Base-by-base conservation (phyloP, 192 early-diverging fungal genomes). In the Obelidium mucronatum region DNA sequence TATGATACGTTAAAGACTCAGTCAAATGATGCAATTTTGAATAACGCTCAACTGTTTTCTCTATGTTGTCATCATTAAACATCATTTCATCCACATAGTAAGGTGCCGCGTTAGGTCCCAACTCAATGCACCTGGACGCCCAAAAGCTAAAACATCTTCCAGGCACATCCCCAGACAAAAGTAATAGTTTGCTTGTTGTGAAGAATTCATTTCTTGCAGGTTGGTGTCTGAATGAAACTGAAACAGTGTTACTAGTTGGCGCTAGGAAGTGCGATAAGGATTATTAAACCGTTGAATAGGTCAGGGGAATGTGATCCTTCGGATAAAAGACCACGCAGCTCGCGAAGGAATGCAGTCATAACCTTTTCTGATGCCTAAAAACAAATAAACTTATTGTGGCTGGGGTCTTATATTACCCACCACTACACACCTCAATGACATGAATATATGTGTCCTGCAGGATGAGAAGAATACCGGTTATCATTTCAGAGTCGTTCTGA, bases 381-480 rank as follows among this genome's bases (percentile, higher is more conserved):
- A n/a, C n/a, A n/a, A n/a, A n/a, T n/a, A n/a, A n/a, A n/a, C n/a
- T n/a, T n/a, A n/a, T n/a, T n/a, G n/a, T n/a, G n/a, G n/a, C n/a
- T n/a, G n/a, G n/a, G n/a, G n/a, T n/a, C n/a, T n/a, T n/a, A 24
- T n/a, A 11, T n/a, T n/a, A n/a, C n/a, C n/a, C n/a, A n/a, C n/a
- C n/a, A n/a, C n/a, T 28, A n/a, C 58, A 51, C 33, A 75, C 81
- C 74, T 87, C 86, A 28, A 87, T 54, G 17, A 84, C 51, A 62
- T 88, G 86, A 2, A 88, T 37, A 54, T 67, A 88, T 15, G 72
- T 63, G 22, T 61, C 73, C 28, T 67, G 74, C 13, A 78, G 63
- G n/a, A 84, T 30, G 28, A 88, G 37, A 17, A 88, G 70, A 42
- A 88, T 74, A 3, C 86, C 86, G 2, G 86, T 88, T 55, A 88